Evolutionary conservation across 331 rosid genomes (phyloP), one percentile per base, ranked within the genome.

Genomic region (Malus hybrid): DNA sequence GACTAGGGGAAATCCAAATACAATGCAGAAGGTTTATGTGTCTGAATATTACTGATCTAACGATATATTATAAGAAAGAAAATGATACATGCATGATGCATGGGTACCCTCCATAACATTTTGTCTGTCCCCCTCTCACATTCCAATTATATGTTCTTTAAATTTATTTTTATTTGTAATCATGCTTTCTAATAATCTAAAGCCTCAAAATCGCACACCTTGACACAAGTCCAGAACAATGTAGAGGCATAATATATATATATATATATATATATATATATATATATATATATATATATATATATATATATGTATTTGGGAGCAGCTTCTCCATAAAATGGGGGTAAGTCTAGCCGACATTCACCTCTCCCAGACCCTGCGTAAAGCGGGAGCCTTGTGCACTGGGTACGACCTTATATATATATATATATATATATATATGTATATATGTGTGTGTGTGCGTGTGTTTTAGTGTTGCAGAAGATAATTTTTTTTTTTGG

Each of bases 71-170:
- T 66, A 82, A 75, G 82, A 81, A 78, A 77, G 80, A 79, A 75
- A 68, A 42, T 79, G 46, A 76, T 67, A 55, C 46, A 9, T 8
- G 46, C 57, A 52, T 16, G 7, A 50, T 50, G 20, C 18, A 63
- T 68, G 81, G 75, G 74, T 67, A 67, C 72, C 79, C 82, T 56
- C 96, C 87, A 78, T 77, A 87, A 76, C 83, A 73, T 75, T 48
- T 56, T 88, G 86, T 84, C 80, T 68, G 62, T 9, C 60, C 6
- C 46, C 61, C 39, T 74, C 75, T 76, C 32, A 62, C 71, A 67
- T 66, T 79, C 79, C 77, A 69, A 71, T 22, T 2, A 60, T 60
- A 14, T 60, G 26, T 24, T 60, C 13, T 28, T 6, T 9, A 61
- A 2, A 26, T 61, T 61, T 24, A 13, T 13, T 61, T 6, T 10